Evolutionary conservation across 202 grass and related monocot species (phyloP), one percentile per base, ranked within the genome.

Genomic region (Zizania palustris): DNA sequence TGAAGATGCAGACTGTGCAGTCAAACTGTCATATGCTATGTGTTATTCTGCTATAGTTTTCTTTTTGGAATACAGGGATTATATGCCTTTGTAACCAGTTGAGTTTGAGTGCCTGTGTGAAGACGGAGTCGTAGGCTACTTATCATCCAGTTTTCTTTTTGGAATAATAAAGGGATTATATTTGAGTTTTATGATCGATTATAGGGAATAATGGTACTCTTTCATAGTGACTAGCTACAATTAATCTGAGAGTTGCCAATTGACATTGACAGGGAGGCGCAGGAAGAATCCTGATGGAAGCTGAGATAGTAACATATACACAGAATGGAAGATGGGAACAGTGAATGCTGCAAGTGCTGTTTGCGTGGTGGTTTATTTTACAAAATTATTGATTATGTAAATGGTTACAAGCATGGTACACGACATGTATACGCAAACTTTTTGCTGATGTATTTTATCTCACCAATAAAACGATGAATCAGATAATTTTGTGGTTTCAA

Each of bases 201-300:
- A 28, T 28, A 28, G 2, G 28, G 28, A 28, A 28, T 28, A 28
- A 28, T 28, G 28, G 0, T 28, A 28, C 28, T 28, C 28, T 0
- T 28, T 28, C 28, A 28, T 28, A 28, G 28, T 28, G 28, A 28
- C 28, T 28, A 28, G 40, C 70, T 44, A 15, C 14, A 41, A 62
- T 76, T 80, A 65, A 88, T 59, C 1, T 65, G 14, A 16, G 46
- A 64, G 78, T 78, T 82, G 4, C 65, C 21, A 45, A 81, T 86
- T 85, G 36, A 19, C 51, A 55, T 20, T 20, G n/a, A 19, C 84
- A 93, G 90, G 87, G 56, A 82, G 87, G 69, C 77, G 69, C 61
- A 73, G 40, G 69, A 87, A 83, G 44, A 79, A 77, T 84, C 15
- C 76, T 69, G 68, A 71, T 71, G 45, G 67, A 63, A 86, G 55